These are phyloP conservation scores for Singerocomus inundabilis DNA, from an alignment of 1,284 basidiomycete species.

Conservation along the genomic window DNA sequence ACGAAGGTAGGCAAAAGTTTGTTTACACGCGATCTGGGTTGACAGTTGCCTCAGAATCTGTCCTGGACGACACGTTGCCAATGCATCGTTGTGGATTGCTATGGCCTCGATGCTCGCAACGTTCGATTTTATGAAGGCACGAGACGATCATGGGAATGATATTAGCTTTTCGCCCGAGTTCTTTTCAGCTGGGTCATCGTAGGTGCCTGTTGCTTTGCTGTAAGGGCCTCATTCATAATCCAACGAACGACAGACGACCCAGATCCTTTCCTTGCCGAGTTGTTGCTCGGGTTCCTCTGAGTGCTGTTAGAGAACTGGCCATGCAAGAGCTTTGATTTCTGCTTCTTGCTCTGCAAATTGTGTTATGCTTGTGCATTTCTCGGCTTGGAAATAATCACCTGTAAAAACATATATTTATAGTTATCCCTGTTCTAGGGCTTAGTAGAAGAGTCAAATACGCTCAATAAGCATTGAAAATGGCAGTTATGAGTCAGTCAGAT, in stretches of 20 bases:
- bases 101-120: constrained; percentile 24
- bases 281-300: constrained; percentile 14
- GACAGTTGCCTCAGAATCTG: constrained; percentile 12
- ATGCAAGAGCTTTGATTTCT: constrained; percentile 6
- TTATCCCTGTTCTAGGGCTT: too few species aligned
- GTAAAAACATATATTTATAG: neutral
- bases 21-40: neutral
- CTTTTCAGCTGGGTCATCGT: constrained; percentile 14
- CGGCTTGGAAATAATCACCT: neutral
- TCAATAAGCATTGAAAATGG: too few species aligned
- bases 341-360: neutral
- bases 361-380: neutral
- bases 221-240: neutral
- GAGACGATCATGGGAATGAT: constrained; percentile 22
- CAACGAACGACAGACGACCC: constrained; percentile 16
- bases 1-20: constrained; percentile 31
- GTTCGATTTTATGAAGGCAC: constrained; percentile 23
- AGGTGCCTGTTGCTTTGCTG: neutral
- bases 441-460: too few species aligned
- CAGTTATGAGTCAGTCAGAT: too few species aligned
- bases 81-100: constrained; percentile 32
- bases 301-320: constrained; percentile 9
- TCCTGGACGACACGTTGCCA: constrained; percentile 41
- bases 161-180: constrained; percentile 24
- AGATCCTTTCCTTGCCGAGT: constrained; percentile 23